Evolutionary conservation across 352 stramenopile genomes (phyloP).

Genomic region (Globisporangium iwayamae): DNA sequence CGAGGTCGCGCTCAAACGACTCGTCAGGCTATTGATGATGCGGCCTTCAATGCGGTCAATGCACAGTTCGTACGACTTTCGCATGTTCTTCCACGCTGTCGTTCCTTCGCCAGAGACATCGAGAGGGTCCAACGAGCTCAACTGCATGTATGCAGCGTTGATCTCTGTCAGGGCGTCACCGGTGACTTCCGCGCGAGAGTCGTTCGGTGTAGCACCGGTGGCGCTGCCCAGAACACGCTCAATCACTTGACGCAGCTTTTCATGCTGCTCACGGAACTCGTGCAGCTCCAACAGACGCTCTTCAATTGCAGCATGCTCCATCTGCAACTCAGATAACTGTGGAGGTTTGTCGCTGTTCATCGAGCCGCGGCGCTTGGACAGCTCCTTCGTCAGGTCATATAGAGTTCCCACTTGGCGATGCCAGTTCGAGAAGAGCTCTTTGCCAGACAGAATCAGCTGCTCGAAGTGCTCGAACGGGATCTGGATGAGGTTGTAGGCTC

Average conservation of each 20-base stretch:
- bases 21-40: conserved; percentile 89
- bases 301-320: conserved; percentile 85
- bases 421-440: conserved; percentile 85
- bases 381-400: conserved; percentile 85
- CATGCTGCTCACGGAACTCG: conserved; percentile 90
- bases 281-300: conserved; percentile 85
- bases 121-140: conserved; percentile 76
- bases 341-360: conserved; percentile 81
- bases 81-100: conserved; percentile 80
- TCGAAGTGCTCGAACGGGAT: conserved; percentile 85
- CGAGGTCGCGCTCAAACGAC: conserved; percentile 78
- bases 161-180: conserved; percentile 84
- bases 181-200: conserved; percentile 57
- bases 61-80: conserved; percentile 88
- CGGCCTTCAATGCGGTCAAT: conserved; percentile 92
- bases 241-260: conserved; percentile 88
- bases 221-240: conserved; percentile 74
- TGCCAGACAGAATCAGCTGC: conserved; percentile 65
- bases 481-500: conserved; percentile 82
- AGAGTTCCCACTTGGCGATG: conserved; percentile 78
- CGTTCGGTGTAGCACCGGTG: conserved; percentile 24
- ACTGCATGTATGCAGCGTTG: conserved; percentile 85
- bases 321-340: conserved; percentile 76
- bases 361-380: conserved; percentile 80
- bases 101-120: conserved; percentile 85